Evolutionary conservation across 768 basidiomycete species (phyloP).

Genomic region (Collybiopsis luxurians): DNA sequence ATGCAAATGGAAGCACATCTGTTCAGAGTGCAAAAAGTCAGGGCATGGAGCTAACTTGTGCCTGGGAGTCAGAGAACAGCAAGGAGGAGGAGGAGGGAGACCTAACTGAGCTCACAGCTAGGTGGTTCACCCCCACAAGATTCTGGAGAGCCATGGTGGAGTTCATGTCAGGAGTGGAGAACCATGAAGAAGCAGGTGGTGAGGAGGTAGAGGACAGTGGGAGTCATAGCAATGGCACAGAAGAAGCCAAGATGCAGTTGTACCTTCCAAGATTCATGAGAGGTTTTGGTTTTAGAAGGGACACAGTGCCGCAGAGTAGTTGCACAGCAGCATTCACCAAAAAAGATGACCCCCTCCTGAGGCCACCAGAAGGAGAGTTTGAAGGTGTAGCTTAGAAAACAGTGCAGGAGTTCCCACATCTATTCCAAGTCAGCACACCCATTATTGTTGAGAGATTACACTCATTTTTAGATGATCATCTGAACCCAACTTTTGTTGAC

Average conservation of each 20-base stretch:
- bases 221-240: no score
- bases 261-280: neutral
- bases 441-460: slow-evolving; percentile 21
- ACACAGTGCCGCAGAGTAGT: neutral
- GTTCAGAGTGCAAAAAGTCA: no score
- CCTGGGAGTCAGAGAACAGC: neutral
- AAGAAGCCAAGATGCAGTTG: neutral
- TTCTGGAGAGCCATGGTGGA: no score
- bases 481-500: slow-evolving; percentile 24
- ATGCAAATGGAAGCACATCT: no score
- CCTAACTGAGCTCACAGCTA: no score
- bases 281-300: neutral
- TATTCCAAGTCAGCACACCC: neutral
- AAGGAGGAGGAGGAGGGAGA: neutral
- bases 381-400: neutral
- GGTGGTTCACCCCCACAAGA: no score
- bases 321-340: neutral
- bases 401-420: neutral
- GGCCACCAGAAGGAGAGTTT: neutral
- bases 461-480: slow-evolving; percentile 18
- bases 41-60: no score
- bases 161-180: no score
- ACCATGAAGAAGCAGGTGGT: no score
- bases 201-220: no score
- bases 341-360: neutral